These are phyloP conservation scores for Kurtzmaniella quercitrusa DNA, from an alignment of 1,139 yeast species.

Conservation along the genomic window DNA sequence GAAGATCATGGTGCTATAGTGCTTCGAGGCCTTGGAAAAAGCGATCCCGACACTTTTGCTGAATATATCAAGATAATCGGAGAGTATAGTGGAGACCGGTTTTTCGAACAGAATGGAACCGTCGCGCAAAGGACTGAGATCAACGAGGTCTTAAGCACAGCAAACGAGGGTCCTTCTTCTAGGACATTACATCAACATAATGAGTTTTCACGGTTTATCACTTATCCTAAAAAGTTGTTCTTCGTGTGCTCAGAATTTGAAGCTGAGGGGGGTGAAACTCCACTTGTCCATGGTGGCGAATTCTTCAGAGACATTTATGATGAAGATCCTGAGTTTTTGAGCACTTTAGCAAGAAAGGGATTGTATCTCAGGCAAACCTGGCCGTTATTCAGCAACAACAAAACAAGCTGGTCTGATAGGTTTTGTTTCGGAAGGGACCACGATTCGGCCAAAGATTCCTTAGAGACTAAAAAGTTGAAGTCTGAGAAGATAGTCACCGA, in stretches of 20 bases:
- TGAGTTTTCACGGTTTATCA: slow-evolving; percentile 23
- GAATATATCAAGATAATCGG: slow-evolving; percentile 17
- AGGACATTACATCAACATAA: slow-evolving; percentile 21
- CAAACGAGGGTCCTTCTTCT: slow-evolving; percentile 22
- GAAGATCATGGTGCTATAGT: slow-evolving; percentile 20
- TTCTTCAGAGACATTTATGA: slow-evolving; percentile 15
- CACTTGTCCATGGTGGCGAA: slow-evolving; percentile 27
- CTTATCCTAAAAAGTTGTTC: slow-evolving; percentile 19
- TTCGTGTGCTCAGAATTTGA: slow-evolving; percentile 16
- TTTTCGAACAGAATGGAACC: slow-evolving; percentile 23
- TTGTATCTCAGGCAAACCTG: slow-evolving; percentile 16
- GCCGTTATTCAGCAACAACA: slow-evolving; percentile 9
- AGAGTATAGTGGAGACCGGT: slow-evolving; percentile 12
- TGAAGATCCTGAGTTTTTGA: slow-evolving; percentile 17
- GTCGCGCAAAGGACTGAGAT: slow-evolving; percentile 19
- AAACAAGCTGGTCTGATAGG: slow-evolving; percentile 14
- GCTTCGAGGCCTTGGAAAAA: slow-evolving; percentile 14
- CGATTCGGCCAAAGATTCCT: slow-evolving; percentile 12
- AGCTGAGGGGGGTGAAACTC: slow-evolving; percentile 23
- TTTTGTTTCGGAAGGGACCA: slow-evolving; percentile 22
- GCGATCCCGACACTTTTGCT: slow-evolving; percentile 16
- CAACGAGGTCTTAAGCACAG: slow-evolving; percentile 19
- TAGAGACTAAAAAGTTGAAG: slow-evolving; percentile 16
- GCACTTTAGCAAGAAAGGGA: slow-evolving; percentile 17
- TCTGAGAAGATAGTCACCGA: slow-evolving; percentile 17